Evolutionary conservation across 352 stramenopile species (phyloP).

Genomic region (Aphanomyces astaci): DNA sequence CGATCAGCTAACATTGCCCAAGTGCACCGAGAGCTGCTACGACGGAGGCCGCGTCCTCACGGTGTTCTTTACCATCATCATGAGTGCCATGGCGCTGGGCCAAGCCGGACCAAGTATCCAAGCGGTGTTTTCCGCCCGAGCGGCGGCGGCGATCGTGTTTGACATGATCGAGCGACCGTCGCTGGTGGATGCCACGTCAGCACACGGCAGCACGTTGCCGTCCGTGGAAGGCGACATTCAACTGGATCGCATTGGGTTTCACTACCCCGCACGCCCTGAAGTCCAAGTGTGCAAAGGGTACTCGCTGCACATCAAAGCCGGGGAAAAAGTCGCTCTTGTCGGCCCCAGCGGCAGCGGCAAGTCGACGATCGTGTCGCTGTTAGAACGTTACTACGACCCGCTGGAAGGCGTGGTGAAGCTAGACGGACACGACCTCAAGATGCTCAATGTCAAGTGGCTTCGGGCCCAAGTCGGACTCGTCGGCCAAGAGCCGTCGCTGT

Average conservation of each 20-base stretch:
- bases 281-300: conserved; percentile 30
- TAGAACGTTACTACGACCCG: conserved; percentile 42
- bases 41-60: conserved; percentile 55
- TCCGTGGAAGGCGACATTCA: conserved; percentile 32
- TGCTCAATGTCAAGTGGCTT: conserved; percentile 35
- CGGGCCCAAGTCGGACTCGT: conserved; percentile 32
- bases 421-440: conserved; percentile 31
- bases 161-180: conserved; percentile 38
- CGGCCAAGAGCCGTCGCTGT: conserved; percentile 64
- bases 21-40: conserved; percentile 45
- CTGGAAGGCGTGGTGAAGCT: conserved; percentile 28
- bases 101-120: conserved; percentile 54
- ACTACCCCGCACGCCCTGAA: conserved; percentile 33
- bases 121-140: conserved; percentile 48
- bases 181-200: background rate
- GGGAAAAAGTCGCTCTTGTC: conserved; percentile 35
- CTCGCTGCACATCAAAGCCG: conserved; percentile 31
- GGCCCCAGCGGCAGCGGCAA: conserved; percentile 35
- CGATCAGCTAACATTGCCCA: conserved; percentile 37
- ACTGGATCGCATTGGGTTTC: conserved; percentile 37
- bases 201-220: conserved; percentile 21
- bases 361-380: conserved; percentile 31
- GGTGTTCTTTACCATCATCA: conserved; percentile 64
- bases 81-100: conserved; percentile 63
- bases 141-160: conserved; percentile 56